Base-by-base conservation (phyloP, 768 basidiomycete species). In the Amanita thiersii region DNA sequence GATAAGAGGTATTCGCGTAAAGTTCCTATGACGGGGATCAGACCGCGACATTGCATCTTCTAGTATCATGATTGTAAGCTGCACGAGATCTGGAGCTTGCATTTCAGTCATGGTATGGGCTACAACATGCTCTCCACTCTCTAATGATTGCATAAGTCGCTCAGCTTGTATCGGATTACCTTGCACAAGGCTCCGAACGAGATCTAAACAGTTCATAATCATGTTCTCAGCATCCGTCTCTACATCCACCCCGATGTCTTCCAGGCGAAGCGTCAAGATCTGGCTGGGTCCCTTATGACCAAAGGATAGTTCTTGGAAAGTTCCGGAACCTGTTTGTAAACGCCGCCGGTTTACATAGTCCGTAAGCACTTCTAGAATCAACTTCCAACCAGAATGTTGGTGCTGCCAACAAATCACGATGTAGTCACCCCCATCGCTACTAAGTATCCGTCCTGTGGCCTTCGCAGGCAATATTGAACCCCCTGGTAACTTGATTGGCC, bases 361-460 rank as follows among this genome's bases (percentile, higher is more conserved):
- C 3, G 77, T 75, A 39, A 94, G 64, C 6, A 93, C 63, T 50
- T 91, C 90, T n/a, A 90, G 57, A 4, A 94, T 60, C 10, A 94
- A 57, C 48, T 76, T 83, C 92, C 92, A 96, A 2, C 86, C 89
- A 5, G 84, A 87, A 53, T 90, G 80, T 33, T 78, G 68, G 48
- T 85, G 80, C 47, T 81, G 71, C 92, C 92, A 96, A 14, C 73
- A 70, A 1, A 93, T 72, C 4, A 85, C 80, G 15, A 82, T 61
- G 12, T 76, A 66, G 17, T 87, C 84, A 1, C 74, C 77, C 3
- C 73, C 73, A 39, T 88, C 86, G 7, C 73, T 70, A 47, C 79
- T 88, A 24, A 93, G 66, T 15, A 91, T 66, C 5, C 75, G 73
- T 2, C 88, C 91, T 1, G 65, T 58, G 1, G 85, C 79, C 15